A percentile compares a stretch with the other conserved stretches of the same genome.
phyloP scores from a whole-genome alignment of 257 asterid genomes.

The Solanum appendiculatum region DNA sequence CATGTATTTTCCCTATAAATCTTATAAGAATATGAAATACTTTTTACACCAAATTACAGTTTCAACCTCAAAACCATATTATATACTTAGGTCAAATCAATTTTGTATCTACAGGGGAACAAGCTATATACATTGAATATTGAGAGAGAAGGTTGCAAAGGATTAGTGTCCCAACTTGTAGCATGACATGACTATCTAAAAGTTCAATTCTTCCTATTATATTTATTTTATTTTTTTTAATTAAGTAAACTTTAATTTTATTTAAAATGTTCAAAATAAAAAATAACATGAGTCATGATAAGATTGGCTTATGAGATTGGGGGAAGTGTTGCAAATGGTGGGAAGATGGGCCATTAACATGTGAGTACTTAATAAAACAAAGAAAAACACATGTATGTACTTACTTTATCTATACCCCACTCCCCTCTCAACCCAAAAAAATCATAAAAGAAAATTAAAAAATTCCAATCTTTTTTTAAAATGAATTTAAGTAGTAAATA shows the following conservation, averaged over 20 bases:
- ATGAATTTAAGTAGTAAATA: neutral
- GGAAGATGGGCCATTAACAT: constrained; percentile 9
- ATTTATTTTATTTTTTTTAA: neutral
- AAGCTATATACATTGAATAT: neutral
- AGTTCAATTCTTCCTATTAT: neutral
- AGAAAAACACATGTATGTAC: neutral
- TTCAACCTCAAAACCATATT: neutral
- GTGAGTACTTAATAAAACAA: neutral
- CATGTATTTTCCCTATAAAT: neutral
- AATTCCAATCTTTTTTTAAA: no score
- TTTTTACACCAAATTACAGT: neutral
- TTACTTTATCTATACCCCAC: neutral
- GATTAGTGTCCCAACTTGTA: neutral
- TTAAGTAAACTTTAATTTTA: neutral
- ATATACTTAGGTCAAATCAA: neutral
- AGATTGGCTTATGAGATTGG: constrained; percentile 1
- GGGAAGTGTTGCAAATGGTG: constrained; percentile 1
- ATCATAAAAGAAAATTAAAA: neutral
- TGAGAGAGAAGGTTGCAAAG: neutral
- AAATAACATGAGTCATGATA: neutral
- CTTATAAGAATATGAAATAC: neutral
- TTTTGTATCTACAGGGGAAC: neutral
- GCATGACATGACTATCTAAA: neutral
- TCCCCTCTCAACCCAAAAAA: neutral
- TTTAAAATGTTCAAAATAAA: neutral